A percentile compares a stretch with the other conserved stretches of the same genome.
These are phyloP conservation scores for Colletotrichum navitas DNA, from an alignment of 2,329 filamentous ascomycete species.

Conservation along the genomic window DNA sequence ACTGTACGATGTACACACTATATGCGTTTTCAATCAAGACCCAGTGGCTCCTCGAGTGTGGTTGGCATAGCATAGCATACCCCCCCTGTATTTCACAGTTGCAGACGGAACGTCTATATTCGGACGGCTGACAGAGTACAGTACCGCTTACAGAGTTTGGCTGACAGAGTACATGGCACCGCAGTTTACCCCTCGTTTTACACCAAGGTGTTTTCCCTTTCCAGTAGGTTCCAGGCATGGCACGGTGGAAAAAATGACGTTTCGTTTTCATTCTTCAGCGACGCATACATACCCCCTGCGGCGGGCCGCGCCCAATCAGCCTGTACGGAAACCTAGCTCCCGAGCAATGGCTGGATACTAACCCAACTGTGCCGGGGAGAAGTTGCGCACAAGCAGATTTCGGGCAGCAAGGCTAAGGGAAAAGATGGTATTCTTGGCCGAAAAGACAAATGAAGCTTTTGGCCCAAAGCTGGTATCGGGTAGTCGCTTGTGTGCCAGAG, in stretches of 20 bases:
- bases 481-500: too few relatives aligned
- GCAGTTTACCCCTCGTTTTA: neutral
- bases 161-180: neutral
- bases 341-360: neutral
- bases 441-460: neutral
- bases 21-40: neutral
- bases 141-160: neutral
- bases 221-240: slow-evolving; percentile 3
- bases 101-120: neutral
- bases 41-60: neutral
- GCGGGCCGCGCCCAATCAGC: neutral
- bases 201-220: neutral
- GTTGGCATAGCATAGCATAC: neutral
- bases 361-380: neutral
- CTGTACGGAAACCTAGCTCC: neutral
- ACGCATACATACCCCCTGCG: neutral
- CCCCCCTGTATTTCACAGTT: neutral
- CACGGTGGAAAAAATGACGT: slow-evolving; percentile 13
- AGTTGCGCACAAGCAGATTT: neutral
- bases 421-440: neutral
- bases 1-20: neutral
- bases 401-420: neutral
- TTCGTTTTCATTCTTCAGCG: slow-evolving; percentile 19
- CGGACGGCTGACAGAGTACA: neutral
- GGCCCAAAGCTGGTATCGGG: neutral